phyloP scores from a whole-genome alignment of 257 asterid species.

The Nicotiana otophora region DNA sequence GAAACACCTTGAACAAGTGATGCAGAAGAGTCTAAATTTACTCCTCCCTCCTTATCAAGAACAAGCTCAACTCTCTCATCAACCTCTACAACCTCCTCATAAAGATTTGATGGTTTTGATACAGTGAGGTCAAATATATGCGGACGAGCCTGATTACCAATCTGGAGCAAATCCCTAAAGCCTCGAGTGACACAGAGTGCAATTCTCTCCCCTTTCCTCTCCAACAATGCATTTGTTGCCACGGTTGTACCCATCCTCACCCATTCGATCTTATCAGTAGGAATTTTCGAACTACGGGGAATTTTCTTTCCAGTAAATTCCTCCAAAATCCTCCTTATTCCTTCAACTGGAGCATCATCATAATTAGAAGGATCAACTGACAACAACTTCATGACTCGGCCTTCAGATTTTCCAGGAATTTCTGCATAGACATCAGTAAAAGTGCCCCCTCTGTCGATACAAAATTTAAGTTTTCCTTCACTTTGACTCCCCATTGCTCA shows the following conservation, averaged over 20 bases:
- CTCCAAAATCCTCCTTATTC: slow-evolving; percentile 84
- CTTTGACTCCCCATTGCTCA: slow-evolving; percentile 49
- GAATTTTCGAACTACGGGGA: slow-evolving; percentile 69
- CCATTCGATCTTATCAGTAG: slow-evolving; percentile 95
- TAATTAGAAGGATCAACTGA: slow-evolving; percentile 96
- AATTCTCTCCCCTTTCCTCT: slow-evolving; percentile 89
- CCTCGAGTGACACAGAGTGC: slow-evolving; percentile 87
- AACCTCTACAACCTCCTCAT: slow-evolving; percentile 86
- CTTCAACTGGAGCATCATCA: slow-evolving; percentile 98
- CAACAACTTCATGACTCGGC: slow-evolving; percentile 80
- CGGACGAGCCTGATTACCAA: slow-evolving; percentile 95
- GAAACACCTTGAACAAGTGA: slow-evolving; percentile 65
- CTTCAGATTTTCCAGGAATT: slow-evolving; percentile 78
- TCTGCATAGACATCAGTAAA: slow-evolving; percentile 97
- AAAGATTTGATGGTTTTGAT: slow-evolving; percentile 78
- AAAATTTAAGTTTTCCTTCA: slow-evolving; percentile 68
- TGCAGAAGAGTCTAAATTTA: slow-evolving; percentile 30
- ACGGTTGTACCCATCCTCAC: slow-evolving; percentile 99
- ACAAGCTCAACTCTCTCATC: slow-evolving; percentile 93
- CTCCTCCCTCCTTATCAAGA: slow-evolving; percentile 34
- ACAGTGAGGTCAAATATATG: slow-evolving; percentile 91
- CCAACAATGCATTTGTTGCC: slow-evolving; percentile 89
- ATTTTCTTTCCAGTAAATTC: slow-evolving; percentile 69
- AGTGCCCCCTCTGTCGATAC: slow-evolving; percentile 97
- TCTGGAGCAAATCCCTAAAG: slow-evolving; percentile 81